Percentiles rank a stretch among this genome's conserved stretches.
phyloP scores from a whole-genome alignment of 352 stramenopile species.

The Labyrinthula sp. region DNA sequence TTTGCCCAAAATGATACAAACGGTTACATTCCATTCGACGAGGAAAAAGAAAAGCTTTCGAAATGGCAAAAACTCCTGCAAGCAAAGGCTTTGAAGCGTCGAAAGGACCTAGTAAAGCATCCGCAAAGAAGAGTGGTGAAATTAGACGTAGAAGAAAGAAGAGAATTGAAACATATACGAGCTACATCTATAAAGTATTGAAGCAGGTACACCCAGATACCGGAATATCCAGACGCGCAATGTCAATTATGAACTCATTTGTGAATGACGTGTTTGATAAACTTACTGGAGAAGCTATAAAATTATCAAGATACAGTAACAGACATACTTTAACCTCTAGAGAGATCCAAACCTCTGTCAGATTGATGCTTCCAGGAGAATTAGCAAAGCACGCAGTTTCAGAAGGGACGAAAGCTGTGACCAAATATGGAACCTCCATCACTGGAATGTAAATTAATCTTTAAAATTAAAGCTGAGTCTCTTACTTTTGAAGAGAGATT shows the following conservation, averaged over 20 bases:
- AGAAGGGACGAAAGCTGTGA: constrained; percentile 77
- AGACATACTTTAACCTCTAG: constrained; percentile 82
- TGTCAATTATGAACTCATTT: constrained; percentile 61
- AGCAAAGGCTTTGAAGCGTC: constrained; percentile 23
- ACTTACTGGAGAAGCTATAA: constrained; percentile 79
- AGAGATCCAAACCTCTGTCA: constrained; percentile 92
- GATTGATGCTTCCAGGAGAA: constrained; percentile 81
- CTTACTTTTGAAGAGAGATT: too few species aligned
- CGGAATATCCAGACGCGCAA: constrained; percentile 42
- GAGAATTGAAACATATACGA: constrained; percentile 48
- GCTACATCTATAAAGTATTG: constrained; percentile 62
- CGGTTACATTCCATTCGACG: too few species aligned
- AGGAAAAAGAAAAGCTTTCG: too few species aligned
- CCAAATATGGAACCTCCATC: constrained; percentile 38
- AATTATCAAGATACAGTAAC: constrained; percentile 90
- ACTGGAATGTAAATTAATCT: too few species aligned
- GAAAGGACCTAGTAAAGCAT: constrained; percentile 19
- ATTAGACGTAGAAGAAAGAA: constrained; percentile 43
- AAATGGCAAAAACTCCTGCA: constrained; percentile 25
- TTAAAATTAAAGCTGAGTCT: too few species aligned
- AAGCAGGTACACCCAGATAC: constrained; percentile 45
- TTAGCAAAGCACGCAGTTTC: constrained; percentile 87
- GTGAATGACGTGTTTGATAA: constrained; percentile 97
- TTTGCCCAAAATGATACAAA: too few species aligned
- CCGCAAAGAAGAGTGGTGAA: constrained; percentile 41